Evolutionary conservation across 305 asterid species (phyloP), one percentile per base, ranked within the genome.

Genomic region (Solanum hybrid): DNA sequence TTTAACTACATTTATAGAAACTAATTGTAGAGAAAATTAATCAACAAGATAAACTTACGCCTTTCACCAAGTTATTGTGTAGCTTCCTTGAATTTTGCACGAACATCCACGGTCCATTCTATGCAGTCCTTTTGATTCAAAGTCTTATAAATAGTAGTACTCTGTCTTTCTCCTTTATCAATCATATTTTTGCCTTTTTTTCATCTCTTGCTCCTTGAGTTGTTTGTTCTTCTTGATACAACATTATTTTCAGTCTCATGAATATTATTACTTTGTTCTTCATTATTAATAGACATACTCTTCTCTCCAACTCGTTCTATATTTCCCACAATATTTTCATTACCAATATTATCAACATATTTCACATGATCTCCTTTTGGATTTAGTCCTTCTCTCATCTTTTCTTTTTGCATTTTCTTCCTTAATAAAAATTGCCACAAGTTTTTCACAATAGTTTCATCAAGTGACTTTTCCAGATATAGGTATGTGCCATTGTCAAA

Each of bases 21-120:
- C 13, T 22, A 18, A 29, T 36, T 20, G 26, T 18, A 20, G 36
- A 75, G 12, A 35, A 89, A 37, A 7, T 5, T 11, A 74, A 88
- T 5, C 35, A 77, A 5, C 13, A 14, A 36, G 42, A 61, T 86
- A 26, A 31, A 22, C 94, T 57, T 18, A 18, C 24, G 11, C 9
- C 69, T 7, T 57, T 57, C 24, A 57, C 69, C 24, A 57, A 95
- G 97, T 34, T 86, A 26, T 14, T 1, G 31, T n/a, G 93, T 90
- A 26, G 93, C 98, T 24, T 86, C 89, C 86, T 90, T 84, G 88
- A 95, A 95, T 61, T 92, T 94, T 1, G 18, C 57, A 79, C 94
- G 97, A 74, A 96, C 97, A 28, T 94, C 96, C 1, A 46, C 18
- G 5, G 94, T 94, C 97, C 98, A 96, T 35, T 92, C 93, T 1